Conservation (phyloP, 257 asterid species). For the Sherardia arvensis region DNA sequence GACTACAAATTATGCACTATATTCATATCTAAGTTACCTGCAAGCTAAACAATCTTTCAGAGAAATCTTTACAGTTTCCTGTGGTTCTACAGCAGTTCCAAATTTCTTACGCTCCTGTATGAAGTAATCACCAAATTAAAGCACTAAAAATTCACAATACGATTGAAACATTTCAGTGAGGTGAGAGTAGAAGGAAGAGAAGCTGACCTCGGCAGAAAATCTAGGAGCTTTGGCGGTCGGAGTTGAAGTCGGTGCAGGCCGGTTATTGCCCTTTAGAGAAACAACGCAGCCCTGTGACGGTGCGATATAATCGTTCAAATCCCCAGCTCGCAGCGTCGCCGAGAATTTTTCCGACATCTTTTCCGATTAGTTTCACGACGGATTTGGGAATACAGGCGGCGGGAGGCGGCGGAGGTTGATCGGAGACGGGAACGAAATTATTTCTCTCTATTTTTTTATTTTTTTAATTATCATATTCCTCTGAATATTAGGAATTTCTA, state of each 20-base stretch:
- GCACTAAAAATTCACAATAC: background rate
- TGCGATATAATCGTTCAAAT: slow-evolving; percentile 92
- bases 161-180: background rate
- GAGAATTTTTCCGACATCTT: slow-evolving; percentile 84
- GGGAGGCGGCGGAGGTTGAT: background rate
- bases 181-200: background rate
- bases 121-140: background rate
- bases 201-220: slow-evolving; percentile 42
- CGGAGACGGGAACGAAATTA: background rate
- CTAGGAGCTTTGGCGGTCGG: slow-evolving; percentile 16
- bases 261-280: slow-evolving; percentile 27
- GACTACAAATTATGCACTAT: background rate
- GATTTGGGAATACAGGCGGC: background rate
- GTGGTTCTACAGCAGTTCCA: slow-evolving; percentile 41
- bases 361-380: background rate
- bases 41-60: slow-evolving; percentile 96
- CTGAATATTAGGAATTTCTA: no score
- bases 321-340: slow-evolving; percentile 87
- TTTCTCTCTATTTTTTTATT: background rate
- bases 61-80: slow-evolving; percentile 64
- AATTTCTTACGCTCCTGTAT: slow-evolving; percentile 40
- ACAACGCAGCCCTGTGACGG: slow-evolving; percentile 96
- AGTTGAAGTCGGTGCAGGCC: background rate
- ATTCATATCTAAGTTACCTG: slow-evolving; percentile 38
- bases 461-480: no score